These are phyloP conservation scores for Nissolia schottii DNA, from an alignment of 306 rosid species.

Conservation along the genomic window DNA sequence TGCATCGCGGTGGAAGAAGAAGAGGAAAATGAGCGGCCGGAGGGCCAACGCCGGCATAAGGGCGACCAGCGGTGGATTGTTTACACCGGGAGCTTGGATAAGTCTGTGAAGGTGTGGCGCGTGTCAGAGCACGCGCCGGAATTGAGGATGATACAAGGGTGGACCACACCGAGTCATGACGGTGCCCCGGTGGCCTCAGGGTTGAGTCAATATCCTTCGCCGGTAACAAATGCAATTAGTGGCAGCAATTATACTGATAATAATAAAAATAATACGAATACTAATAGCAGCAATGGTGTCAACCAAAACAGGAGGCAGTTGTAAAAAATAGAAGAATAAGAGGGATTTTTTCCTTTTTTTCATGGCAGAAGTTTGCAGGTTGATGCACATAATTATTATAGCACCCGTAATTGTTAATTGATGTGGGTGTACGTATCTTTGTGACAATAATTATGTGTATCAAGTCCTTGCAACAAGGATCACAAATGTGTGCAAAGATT, in stretches of 20 bases:
- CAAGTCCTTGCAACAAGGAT: not conserved
- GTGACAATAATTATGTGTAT: not conserved
- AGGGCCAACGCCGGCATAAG: not conserved
- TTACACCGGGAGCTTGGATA: constrained; percentile 81
- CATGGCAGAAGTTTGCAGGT: not conserved
- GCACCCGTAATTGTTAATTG: not conserved
- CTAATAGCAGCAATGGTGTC: not conserved
- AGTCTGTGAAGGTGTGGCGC: constrained; percentile 91
- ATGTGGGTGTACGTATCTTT: not conserved
- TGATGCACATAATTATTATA: not conserved
- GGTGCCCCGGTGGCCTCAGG: not conserved
- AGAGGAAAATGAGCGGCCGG: not conserved
- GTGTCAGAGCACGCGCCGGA: constrained; percentile 61
- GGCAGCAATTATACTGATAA: too few species aligned
- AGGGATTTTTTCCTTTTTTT: not conserved
- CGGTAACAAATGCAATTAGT: not conserved
- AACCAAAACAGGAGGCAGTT: not conserved
- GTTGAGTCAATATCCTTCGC: not conserved
- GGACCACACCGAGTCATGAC: not conserved
- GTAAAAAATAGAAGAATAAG: not conserved
- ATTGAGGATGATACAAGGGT: constrained; percentile 18
- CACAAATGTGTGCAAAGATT: too few species aligned
- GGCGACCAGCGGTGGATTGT: constrained; percentile 54
- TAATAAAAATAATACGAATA: too few species aligned
- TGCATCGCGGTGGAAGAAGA: constrained; percentile 71